These are phyloP conservation scores for Penicillium steckii DNA, from an alignment of 495 filamentous ascomycete genomes.

Conservation along the genomic window DNA sequence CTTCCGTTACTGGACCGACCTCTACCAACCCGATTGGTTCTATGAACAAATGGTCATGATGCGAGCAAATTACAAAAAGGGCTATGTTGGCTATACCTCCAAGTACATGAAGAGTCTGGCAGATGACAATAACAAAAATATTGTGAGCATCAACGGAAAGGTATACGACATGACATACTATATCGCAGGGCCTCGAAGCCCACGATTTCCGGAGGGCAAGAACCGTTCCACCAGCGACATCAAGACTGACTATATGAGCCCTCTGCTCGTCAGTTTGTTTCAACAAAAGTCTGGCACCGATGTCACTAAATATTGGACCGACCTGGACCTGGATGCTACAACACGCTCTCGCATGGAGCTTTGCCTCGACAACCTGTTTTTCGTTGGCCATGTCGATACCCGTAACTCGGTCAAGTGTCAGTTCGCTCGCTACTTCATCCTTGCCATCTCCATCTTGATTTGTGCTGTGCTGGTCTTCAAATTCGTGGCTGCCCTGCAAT, in stretches of 20 bases:
- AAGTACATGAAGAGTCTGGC: slow-evolving; percentile 73
- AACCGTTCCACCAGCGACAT: slow-evolving; percentile 43
- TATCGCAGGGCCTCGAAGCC: slow-evolving; percentile 67
- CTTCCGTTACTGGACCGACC: slow-evolving; percentile 80
- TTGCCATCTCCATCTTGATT: slow-evolving; percentile 84
- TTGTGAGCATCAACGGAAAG: slow-evolving; percentile 75
- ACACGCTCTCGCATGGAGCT: slow-evolving; percentile 68
- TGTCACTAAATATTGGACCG: slow-evolving; percentile 79
- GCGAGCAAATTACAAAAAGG: slow-evolving; percentile 77
- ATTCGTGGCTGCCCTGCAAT: slow-evolving; percentile 94
- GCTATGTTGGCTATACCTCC: slow-evolving; percentile 80
- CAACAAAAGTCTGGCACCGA: slow-evolving; percentile 72
- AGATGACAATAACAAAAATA: slow-evolving; percentile 52
- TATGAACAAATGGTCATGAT: slow-evolving; percentile 78
- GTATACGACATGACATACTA: slow-evolving; percentile 95
- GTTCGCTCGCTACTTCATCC: slow-evolving; percentile 87
- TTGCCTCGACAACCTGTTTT: slow-evolving; percentile 95
- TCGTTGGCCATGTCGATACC: slow-evolving; percentile 88
- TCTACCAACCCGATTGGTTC: slow-evolving; percentile 88
- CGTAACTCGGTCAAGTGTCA: slow-evolving; percentile 81
- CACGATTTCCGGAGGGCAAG: slow-evolving; percentile 53
- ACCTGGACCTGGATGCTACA: slow-evolving; percentile 53
- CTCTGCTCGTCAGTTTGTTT: slow-evolving; percentile 73
- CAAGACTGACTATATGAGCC: slow-evolving; percentile 80
- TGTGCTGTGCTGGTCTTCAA: slow-evolving; percentile 86